Conservation (phyloP, 2,329 filamentous ascomycete species). For the Aureobasidium sp. region DNA sequence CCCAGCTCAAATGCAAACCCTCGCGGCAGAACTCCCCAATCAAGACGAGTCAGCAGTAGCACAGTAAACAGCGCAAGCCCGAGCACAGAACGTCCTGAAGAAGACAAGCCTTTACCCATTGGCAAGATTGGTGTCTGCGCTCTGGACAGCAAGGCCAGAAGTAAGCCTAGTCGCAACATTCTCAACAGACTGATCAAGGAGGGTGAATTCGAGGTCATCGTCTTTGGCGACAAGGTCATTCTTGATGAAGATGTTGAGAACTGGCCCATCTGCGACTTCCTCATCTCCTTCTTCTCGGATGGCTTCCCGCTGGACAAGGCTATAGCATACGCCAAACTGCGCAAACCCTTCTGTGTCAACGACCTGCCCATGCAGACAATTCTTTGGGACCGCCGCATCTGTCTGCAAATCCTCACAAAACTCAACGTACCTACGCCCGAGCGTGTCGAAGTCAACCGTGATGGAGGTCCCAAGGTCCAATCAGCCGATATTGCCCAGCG, state of each 20-base stretch:
- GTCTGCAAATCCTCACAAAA: slow-evolving; percentile 77
- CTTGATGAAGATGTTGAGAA: slow-evolving; percentile 94
- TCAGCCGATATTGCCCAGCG: slow-evolving; percentile 73
- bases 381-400: slow-evolving; percentile 89
- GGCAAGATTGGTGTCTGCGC: slow-evolving; percentile 87
- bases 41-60: slow-evolving; percentile 72
- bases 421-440: slow-evolving; percentile 84
- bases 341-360: slow-evolving; percentile 96
- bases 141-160: slow-evolving; percentile 88
- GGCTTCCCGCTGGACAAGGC: slow-evolving; percentile 96
- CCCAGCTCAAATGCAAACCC: neutral
- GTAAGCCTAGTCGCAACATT: slow-evolving; percentile 95
- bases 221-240: slow-evolving; percentile 98
- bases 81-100: slow-evolving; percentile 57
- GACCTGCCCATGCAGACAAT: slow-evolving; percentile 96
- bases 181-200: slow-evolving; percentile 88
- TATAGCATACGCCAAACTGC: slow-evolving; percentile 84
- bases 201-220: slow-evolving; percentile 89
- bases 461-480: slow-evolving; percentile 75
- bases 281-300: slow-evolving; percentile 98
- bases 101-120: slow-evolving; percentile 44
- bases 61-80: slow-evolving; percentile 75
- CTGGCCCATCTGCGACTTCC: slow-evolving; percentile 91
- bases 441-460: slow-evolving; percentile 82
- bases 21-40: slow-evolving; percentile 38